Base-by-base conservation (phyloP, 73 alveolate species). In the Symbiodinium pilosum region DNA sequence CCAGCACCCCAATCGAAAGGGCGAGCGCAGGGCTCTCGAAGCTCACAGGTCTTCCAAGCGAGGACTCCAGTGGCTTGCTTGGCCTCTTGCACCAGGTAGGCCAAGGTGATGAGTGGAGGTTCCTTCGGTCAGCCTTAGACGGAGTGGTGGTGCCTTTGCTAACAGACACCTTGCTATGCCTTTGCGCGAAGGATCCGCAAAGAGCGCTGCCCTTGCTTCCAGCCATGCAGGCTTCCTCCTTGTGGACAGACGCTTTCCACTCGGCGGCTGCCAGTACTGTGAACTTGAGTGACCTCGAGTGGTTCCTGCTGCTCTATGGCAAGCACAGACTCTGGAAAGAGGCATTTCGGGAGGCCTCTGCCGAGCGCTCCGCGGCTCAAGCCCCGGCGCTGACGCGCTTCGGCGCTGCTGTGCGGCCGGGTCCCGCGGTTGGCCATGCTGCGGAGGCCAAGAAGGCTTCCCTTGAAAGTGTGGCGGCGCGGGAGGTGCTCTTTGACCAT, bases 241-340 rank as follows among this genome's bases (percentile, higher is more conserved):
- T 88, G 38, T 88, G 95, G 95, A 59, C 95, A 14, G 95, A 88
- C 26, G 95, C 95, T 30, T 88, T 88, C 95, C 77, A 88, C 43
- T 39, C 95, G 36, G 95, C 87, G 30, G 69, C 95, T 14, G 73
- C 43, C 47, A 40, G 81, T 86, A 64, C 81, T 14, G 81, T 64
- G 81, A 88, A 59, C 47, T 47, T 88, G 51, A 30, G 47, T 24
- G 95, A 88, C 41, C 71, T 88, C 86, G 95, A 88, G 71, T 88
- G 95, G 95, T 88, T 88, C 47, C 51, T 88, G 95, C 87, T 34
- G 9, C 43, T 73, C 44, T 56, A 87, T 24, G 94, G 52, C 28
- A 87, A 87, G 94, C 94, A 87, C 94, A 87, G 39, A 12, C 68
- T 81, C 14, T 87, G 94, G 94, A 54, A 59, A 56, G 64, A 24